These are phyloP conservation scores for Acacia pycnantha DNA, from an alignment of 331 rosid genomes.

Conservation along the genomic window DNA sequence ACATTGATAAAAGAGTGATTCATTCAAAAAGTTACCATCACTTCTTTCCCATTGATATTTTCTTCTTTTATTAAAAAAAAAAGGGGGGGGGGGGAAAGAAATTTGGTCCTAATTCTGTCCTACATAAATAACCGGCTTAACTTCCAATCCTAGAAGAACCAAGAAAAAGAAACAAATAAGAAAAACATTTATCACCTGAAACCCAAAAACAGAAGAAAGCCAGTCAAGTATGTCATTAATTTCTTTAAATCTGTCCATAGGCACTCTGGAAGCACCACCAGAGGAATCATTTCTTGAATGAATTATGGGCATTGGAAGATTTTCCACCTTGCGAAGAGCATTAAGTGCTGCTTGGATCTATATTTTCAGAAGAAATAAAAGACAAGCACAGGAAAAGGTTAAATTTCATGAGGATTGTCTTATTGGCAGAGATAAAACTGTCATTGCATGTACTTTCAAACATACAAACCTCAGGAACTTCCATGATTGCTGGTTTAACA, in stretches of 20 bases:
- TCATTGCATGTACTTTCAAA: slow-evolving; percentile 24
- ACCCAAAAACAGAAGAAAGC: slow-evolving; percentile 79
- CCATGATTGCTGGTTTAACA: slow-evolving; percentile 85
- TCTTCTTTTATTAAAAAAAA: neutral
- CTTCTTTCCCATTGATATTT: neutral
- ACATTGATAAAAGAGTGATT: neutral
- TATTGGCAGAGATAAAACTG: slow-evolving; percentile 25
- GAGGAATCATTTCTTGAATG: slow-evolving; percentile 30
- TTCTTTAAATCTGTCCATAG: slow-evolving; percentile 53
- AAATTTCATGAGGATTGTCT: neutral
- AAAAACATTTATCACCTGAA: slow-evolving; percentile 63
- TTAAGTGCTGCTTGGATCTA: slow-evolving; percentile 79
- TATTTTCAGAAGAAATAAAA: slow-evolving; percentile 25
- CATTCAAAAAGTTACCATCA: neutral
- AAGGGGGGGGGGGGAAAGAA: neutral
- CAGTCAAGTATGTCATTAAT: slow-evolving; percentile 89
- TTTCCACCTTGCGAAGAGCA: slow-evolving; percentile 59
- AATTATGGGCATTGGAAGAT: slow-evolving; percentile 78
- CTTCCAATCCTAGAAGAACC: slow-evolving; percentile 12
- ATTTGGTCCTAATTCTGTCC: neutral
- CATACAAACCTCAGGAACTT: slow-evolving; percentile 78
- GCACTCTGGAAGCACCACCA: slow-evolving; percentile 37
- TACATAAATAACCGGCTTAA: neutral
- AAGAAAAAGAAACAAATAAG: neutral
- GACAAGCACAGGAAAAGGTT: slow-evolving; percentile 21